phyloP scores from a whole-genome alignment of 75 land plant species.

The Pseudotsuga menziesii region DNA sequence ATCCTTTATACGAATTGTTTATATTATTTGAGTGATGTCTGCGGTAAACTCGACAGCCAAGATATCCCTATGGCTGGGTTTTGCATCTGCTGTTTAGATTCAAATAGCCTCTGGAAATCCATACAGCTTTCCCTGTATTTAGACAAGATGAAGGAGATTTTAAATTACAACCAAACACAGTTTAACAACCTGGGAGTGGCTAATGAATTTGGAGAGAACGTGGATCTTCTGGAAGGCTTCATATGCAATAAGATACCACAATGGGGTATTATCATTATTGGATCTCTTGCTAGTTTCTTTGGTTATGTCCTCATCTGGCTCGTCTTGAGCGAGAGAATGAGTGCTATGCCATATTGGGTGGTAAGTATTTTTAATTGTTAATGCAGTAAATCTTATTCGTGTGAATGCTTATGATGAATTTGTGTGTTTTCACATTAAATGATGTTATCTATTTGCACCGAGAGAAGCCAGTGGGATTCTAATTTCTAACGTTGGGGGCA shows the following conservation, averaged over 20 bases:
- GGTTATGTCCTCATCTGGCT: slow-evolving; percentile 29
- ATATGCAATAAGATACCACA: slow-evolving; percentile 27
- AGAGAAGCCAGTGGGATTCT: too few relatives aligned
- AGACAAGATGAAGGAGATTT: slow-evolving; percentile 22
- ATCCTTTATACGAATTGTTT: background rate
- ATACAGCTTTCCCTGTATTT: slow-evolving; percentile 41
- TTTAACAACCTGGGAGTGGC: slow-evolving; percentile 42
- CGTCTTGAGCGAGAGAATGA: slow-evolving; percentile 16
- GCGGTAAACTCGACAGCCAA: background rate
- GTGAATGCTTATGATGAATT: too few relatives aligned
- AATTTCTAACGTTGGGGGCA: too few relatives aligned
- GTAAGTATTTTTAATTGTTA: slow-evolving; percentile 8
- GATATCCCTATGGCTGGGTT: slow-evolving; percentile 34
- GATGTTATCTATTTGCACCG: too few relatives aligned
- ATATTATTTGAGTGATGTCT: background rate
- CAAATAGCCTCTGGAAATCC: slow-evolving; percentile 32
- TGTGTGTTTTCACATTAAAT: too few relatives aligned
- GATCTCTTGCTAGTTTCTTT: slow-evolving; percentile 17
- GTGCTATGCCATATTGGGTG: slow-evolving; percentile 25
- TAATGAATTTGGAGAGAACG: slow-evolving; percentile 33
- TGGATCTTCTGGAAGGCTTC: slow-evolving; percentile 28
- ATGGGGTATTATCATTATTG: slow-evolving; percentile 24
- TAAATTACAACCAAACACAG: slow-evolving; percentile 35
- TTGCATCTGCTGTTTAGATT: slow-evolving; percentile 43
- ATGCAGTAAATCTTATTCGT: too few relatives aligned